Evolutionary conservation across 352 stramenopile genomes (phyloP), one percentile per base, ranked within the genome.

Genomic region (Paralagenidium karlingii): DNA sequence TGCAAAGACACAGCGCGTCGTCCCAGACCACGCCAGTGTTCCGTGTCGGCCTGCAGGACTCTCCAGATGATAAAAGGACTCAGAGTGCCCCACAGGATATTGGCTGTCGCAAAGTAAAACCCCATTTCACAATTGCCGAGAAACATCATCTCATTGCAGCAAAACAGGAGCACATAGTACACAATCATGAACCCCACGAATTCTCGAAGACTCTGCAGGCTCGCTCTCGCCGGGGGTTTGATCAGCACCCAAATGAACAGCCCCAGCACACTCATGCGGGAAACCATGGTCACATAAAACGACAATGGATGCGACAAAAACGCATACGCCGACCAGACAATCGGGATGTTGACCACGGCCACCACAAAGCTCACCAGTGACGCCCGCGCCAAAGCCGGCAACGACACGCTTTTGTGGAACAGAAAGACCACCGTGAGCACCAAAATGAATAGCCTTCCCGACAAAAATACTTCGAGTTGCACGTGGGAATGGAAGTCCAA

Each of bases 31-130:
- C 52, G 28, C 52, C 52, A 67, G 32, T 51, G 52, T 26, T 64
- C 49, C 15, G 56, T 67, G 40, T 63, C 57, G 25, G 52, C 59
- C 18, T 53, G 26, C 13, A 64, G 43, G 12, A 40, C 40, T 22
- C 40, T 41, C 27, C 40, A 55, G 11, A 60, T 29, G 12, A 45
- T 34, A 48, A 56, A 51, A 12, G 52, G 59, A 12, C 30, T 40
- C 12, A 57, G 27, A 25, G 50, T 26, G 13, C 36, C 31, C 45
- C 27, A 42, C 27, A 28, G 24, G 5, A 40, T 25, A n/a, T 42
- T 48, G 15, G 34, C 24, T 20, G 38, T 51, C 5, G 43, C 40
- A 3, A 33, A 31, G 2, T 47, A 47, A 3, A 38, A 24, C 6
- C 37, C 49, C 1, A 21, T 31, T 3, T 31, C 12, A 0, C 21